Percentiles rank a stretch among this genome's conserved stretches.
phyloP scores from a whole-genome alignment of 306 rosid species.

The Vigna nakashimae region DNA sequence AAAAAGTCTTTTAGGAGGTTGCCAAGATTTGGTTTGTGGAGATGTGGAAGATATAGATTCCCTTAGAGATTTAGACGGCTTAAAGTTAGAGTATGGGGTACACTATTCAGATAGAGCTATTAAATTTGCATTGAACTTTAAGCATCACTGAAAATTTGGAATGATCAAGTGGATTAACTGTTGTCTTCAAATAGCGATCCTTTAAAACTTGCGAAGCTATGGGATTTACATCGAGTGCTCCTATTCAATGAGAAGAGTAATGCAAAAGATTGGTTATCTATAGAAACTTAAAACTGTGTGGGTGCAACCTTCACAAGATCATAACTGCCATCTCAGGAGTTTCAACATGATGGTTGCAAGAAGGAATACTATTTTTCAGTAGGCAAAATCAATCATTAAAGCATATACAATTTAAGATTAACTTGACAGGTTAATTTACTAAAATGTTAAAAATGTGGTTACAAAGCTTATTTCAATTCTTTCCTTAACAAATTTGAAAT shows the following conservation, averaged over 20 bases:
- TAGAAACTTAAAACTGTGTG: constrained; percentile 10
- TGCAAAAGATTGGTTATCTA: neutral
- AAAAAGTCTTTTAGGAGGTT: constrained; percentile 37
- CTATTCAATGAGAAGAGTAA: no score
- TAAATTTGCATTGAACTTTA: neutral
- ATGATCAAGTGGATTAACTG: neutral
- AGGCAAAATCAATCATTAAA: constrained; percentile 14
- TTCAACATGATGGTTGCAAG: neutral
- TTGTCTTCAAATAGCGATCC: neutral
- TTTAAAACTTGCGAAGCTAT: constrained; percentile 11
- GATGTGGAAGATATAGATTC: constrained; percentile 57
- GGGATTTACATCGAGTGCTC: no score
- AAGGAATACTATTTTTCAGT: neutral
- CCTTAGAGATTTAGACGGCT: constrained; percentile 58
- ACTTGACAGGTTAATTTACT: constrained; percentile 1
- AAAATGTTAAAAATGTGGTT: neutral
- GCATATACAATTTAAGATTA: neutral
- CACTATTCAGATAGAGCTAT: constrained; percentile 39
- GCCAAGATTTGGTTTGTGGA: constrained; percentile 68
- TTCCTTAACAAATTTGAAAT: neutral
- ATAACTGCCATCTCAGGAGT: no score
- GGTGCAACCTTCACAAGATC: neutral
- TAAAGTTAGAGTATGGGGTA: constrained; percentile 52
- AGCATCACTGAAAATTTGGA: neutral
- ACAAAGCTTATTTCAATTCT: neutral